Evolutionary conservation across 2,329 filamentous ascomycete genomes (phyloP), one percentile per base, ranked within the genome.

Genomic region (Rutstroemia sp.): DNA sequence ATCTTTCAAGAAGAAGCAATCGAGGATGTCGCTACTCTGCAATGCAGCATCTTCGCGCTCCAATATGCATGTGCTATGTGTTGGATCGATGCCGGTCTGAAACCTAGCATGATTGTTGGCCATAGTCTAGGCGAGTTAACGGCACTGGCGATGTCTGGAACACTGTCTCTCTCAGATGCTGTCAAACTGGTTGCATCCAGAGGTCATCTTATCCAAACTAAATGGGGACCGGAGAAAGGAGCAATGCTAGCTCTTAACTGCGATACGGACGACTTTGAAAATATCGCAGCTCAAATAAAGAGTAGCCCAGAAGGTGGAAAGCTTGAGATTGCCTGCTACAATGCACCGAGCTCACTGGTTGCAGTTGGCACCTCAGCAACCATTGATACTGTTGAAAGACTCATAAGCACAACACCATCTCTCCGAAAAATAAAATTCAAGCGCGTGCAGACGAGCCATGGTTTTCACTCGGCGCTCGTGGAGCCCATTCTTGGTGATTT

Each of bases 121-220:
- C 73, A 75, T 54, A 73, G 70, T 53, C 68, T 75, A 41, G 73
- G 73, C 2, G 65, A 75, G 51, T 58, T 74, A 1, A 71, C 72
- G 0, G 72, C 72, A 1, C 56, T 75, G 8, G 63, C 62, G 16
- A 61, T 73, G 0, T 66, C 70, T 10, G 37, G 37, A 18, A 25
- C 19, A 14, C 49, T 51, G 6, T 41, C 49, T 7, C 18, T 51
- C 19, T 27, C 18, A 4, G 37, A 51, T 19, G n/a, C 18, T 18
- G 10, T 51, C 18, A 30, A 71, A 19, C 42, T 71, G 1, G 61
- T 72, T 8, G 62, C 63, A 1, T 61, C 53, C 0, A 63, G 73
- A 6, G 73, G 72, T 1, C 41, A 45, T 1, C 38, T 75, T 5
- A 67, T 75, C 2, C 41, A 63, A 21, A 46, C 12, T 4, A 39